These are phyloP conservation scores for Suillus clintonianus DNA, from an alignment of 768 basidiomycete genomes.

Conservation along the genomic window DNA sequence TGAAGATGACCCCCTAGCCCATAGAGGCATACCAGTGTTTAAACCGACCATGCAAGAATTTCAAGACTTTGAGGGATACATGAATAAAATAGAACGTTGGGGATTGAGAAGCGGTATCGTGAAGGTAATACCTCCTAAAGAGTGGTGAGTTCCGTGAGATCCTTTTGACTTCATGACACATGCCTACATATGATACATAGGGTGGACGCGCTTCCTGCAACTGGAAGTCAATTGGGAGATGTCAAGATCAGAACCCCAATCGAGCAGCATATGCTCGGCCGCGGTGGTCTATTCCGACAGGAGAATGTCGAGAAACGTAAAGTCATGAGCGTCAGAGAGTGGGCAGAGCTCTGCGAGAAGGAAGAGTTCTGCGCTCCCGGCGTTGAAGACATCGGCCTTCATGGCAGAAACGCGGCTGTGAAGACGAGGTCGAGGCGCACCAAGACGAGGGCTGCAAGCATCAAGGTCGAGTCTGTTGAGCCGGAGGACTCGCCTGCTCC, in stretches of 20 bases:
- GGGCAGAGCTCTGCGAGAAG: constrained; percentile 74
- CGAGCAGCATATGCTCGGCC: constrained; percentile 89
- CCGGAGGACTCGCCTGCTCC: constrained; percentile 37
- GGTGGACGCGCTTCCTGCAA: constrained; percentile 70
- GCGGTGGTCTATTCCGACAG: constrained; percentile 83
- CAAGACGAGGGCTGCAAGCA: constrained; percentile 43
- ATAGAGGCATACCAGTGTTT: constrained; percentile 95
- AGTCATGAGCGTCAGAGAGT: constrained; percentile 83
- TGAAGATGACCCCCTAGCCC: constrained; percentile 76
- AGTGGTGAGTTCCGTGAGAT: constrained; percentile 66
- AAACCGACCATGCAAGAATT: constrained; percentile 93
- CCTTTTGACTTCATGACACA: constrained; percentile 8
- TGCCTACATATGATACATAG: constrained; percentile 37
- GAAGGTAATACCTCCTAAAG: constrained; percentile 92
- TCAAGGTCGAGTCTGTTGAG: constrained; percentile 45
- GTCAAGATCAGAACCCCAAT: constrained; percentile 90
- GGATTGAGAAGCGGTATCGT: constrained; percentile 90
- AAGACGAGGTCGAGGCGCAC: constrained; percentile 39
- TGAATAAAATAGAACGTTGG: constrained; percentile 87
- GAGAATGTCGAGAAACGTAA: constrained; percentile 90
- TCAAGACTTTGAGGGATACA: constrained; percentile 86
- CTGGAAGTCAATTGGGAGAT: constrained; percentile 66
- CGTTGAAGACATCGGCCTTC: constrained; percentile 64
- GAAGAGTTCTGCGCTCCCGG: constrained; percentile 76
- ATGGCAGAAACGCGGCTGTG: constrained; percentile 42